Conservation (phyloP, 108 stramenopile genomes). For the Pseudonitzschia multiseries region DNA sequence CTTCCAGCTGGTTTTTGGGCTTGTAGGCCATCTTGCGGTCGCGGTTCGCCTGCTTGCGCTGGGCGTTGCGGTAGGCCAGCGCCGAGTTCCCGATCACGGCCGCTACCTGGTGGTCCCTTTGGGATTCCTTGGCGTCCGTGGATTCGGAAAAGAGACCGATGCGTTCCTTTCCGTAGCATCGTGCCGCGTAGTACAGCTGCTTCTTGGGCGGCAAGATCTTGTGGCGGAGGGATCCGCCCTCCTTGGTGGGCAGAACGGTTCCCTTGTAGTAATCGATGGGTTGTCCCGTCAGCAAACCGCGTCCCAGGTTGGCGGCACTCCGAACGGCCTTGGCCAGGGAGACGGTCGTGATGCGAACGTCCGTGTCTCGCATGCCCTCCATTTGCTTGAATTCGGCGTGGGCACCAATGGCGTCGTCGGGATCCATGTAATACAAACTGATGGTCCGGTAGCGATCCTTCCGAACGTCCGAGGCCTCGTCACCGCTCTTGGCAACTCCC, state of each 20-base stretch:
- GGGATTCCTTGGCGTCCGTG: neutral
- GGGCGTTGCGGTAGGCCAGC: conserved; percentile 55
- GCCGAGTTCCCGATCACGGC: conserved; percentile 48
- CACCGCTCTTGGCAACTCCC: neutral
- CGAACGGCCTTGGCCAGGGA: conserved; percentile 74
- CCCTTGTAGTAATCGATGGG: conserved; percentile 64
- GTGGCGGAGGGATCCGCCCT: conserved; percentile 78
- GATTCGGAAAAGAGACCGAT: conserved; percentile 62
- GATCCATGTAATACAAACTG: conserved; percentile 77
- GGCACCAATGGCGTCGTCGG: conserved; percentile 68
- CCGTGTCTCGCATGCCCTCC: conserved; percentile 65
- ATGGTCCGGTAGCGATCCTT: conserved; percentile 66
- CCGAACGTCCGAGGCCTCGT: conserved; percentile 11
- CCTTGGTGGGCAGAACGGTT: conserved; percentile 46
- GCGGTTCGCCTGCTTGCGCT: conserved; percentile 46
- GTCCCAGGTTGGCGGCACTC: conserved; percentile 61
- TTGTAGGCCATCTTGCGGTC: conserved; percentile 38
- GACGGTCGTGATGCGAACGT: conserved; percentile 65
- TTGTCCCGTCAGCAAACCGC: conserved; percentile 70
- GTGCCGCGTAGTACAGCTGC: conserved; percentile 80
- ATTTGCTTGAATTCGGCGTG: conserved; percentile 83
- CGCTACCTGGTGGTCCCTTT: conserved; percentile 49
- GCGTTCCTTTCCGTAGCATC: conserved; percentile 76
- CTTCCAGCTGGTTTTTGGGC: conserved; percentile 27
- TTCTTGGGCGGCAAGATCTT: conserved; percentile 82